These are phyloP conservation scores for Sugiyamaella grinbergsii DNA, from an alignment of 1,139 yeast genomes.

Conservation along the genomic window DNA sequence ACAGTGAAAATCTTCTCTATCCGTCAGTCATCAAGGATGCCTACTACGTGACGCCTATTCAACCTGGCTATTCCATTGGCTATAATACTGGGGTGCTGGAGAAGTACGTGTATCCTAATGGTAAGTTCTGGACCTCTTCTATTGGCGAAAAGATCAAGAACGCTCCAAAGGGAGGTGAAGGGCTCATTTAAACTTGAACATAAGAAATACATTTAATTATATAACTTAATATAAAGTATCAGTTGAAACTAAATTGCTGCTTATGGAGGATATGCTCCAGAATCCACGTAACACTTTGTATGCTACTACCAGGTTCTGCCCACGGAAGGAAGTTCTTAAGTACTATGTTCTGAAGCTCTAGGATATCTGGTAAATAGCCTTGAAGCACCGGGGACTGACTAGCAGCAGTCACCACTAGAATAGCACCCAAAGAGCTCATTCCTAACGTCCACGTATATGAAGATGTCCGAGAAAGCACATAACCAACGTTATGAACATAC, in stretches of 20 bases:
- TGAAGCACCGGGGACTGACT: conserved; percentile 15
- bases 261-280: conserved; percentile 18
- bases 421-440: conserved; percentile 26
- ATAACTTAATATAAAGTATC: not conserved
- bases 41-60: conserved; percentile 42
- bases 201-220: not conserved
- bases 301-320: conserved; percentile 16
- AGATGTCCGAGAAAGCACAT: conserved; percentile 24
- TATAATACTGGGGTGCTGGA: conserved; percentile 38
- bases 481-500: conserved; percentile 23
- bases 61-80: conserved; percentile 43
- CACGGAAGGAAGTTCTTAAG: conserved; percentile 19
- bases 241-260: conserved; percentile 14
- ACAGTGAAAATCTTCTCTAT: conserved; percentile 35
- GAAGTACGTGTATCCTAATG: conserved; percentile 40
- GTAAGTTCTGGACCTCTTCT: conserved; percentile 41
- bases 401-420: conserved; percentile 26
- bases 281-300: conserved; percentile 16
- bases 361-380: conserved; percentile 20
- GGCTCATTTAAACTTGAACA: conserved; percentile 16
- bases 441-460: conserved; percentile 30
- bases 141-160: conserved; percentile 28
- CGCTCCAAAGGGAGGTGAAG: conserved; percentile 34
- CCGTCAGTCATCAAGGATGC: conserved; percentile 40
- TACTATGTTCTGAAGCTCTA: conserved; percentile 20